These are phyloP conservation scores for Ustilago shanxiensis DNA, from an alignment of 1,284 basidiomycete species.

Conservation along the genomic window DNA sequence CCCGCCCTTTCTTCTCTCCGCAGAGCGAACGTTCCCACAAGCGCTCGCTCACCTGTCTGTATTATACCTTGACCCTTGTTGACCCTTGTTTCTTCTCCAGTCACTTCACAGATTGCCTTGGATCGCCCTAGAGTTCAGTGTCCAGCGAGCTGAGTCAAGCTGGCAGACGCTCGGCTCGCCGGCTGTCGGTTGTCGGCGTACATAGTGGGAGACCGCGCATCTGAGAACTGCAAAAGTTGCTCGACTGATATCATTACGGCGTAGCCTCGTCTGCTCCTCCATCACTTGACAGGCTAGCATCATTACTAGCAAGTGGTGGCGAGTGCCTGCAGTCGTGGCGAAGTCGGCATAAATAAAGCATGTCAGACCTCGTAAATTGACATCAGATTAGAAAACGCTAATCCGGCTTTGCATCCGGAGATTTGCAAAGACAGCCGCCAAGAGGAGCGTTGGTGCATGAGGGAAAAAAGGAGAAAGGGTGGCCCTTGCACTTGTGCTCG, in stretches of 20 bases:
- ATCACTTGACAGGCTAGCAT: too few species aligned
- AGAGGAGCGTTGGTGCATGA: neutral
- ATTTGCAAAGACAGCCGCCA: constrained; percentile 2
- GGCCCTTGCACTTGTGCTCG: constrained; percentile 7
- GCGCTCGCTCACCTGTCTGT: neutral
- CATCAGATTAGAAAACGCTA: neutral
- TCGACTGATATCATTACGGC: too few species aligned
- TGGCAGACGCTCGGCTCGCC: too few species aligned
- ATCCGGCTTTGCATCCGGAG: constrained; percentile 13
- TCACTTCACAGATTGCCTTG: too few species aligned
- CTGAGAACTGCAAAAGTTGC: too few species aligned
- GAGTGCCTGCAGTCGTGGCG: too few species aligned
- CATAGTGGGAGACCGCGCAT: too few species aligned
- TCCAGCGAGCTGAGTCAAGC: too few species aligned
- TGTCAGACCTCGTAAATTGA: constrained; percentile 1
- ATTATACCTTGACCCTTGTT: neutral
- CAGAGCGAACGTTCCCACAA: neutral
- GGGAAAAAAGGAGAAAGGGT: neutral
- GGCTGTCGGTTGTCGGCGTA: too few species aligned
- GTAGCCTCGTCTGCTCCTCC: neutral
- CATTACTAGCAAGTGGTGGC: too few species aligned
- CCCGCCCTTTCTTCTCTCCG: neutral
- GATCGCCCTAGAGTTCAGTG: neutral
- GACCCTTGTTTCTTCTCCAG: neutral
- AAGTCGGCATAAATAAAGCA: too few species aligned